Conservation (phyloP, 1,139 yeast genomes). For the Yamadazyma songkhlaensis region DNA sequence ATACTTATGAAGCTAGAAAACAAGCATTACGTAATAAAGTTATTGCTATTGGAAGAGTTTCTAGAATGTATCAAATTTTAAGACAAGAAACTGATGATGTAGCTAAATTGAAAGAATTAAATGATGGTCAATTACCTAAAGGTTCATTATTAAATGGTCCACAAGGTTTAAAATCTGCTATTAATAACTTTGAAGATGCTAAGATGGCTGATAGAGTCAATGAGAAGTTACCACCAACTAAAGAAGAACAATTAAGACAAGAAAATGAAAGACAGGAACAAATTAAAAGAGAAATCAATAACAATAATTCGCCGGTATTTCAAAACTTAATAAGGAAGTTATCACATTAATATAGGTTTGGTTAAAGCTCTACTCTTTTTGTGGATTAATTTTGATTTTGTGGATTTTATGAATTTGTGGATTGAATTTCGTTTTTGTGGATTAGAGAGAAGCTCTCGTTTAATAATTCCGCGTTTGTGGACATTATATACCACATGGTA, state of each 20-base stretch:
- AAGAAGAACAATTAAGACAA: conserved; percentile 49
- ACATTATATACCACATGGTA: too few species aligned
- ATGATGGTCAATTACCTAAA: conserved; percentile 71
- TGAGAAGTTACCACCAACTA: conserved; percentile 87
- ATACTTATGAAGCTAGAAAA: conserved; percentile 43
- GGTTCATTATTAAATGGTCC: conserved; percentile 84
- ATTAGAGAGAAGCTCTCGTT: too few species aligned
- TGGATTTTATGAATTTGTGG: too few species aligned
- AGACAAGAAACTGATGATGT: conserved; percentile 91
- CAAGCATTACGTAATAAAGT: conserved; percentile 82
- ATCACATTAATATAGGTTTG: conserved; percentile 15
- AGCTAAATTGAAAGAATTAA: conserved; percentile 68
- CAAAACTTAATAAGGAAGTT: conserved; percentile 42
- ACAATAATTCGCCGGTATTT: conserved; percentile 35
- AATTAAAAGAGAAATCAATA: conserved; percentile 41
- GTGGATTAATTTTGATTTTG: too few species aligned
- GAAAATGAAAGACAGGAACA: conserved; percentile 45
- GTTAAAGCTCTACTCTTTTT: too few species aligned
- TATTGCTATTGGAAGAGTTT: conserved; percentile 90
- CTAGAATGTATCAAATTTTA: conserved; percentile 87
- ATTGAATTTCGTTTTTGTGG: too few species aligned
- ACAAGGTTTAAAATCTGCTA: conserved; percentile 71
- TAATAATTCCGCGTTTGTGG: too few species aligned
- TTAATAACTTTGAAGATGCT: conserved; percentile 82
- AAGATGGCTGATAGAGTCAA: conserved; percentile 75